A percentile compares a stretch with the other conserved stretches of the same genome.
Conservation (phyloP, 805 yeast species). For the Myxozyma geophila region DNA sequence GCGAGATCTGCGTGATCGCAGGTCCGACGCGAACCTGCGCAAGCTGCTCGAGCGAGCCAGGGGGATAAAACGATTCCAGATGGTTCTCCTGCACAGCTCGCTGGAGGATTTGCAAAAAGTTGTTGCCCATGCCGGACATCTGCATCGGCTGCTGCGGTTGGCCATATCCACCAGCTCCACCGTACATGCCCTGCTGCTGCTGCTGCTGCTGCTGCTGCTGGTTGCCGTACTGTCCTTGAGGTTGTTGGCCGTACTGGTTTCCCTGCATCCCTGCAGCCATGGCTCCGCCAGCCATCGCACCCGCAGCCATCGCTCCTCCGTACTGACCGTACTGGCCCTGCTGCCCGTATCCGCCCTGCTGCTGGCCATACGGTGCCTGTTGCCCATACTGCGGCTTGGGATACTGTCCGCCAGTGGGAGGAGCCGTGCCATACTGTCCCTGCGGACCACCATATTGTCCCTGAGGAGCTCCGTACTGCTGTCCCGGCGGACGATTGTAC, state of each 20-base stretch:
- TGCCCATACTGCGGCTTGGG: background rate
- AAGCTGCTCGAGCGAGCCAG: slow-evolving; percentile 41
- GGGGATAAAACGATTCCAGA: slow-evolving; percentile 42
- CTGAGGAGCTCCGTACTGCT: slow-evolving; percentile 6
- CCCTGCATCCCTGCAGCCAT: slow-evolving; percentile 4
- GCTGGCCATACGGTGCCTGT: slow-evolving; percentile 4
- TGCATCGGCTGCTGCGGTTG: slow-evolving; percentile 8
- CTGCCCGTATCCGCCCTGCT: slow-evolving; percentile 9
- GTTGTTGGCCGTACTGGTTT: slow-evolving; percentile 19
- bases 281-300: background rate
- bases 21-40: slow-evolving; percentile 36
- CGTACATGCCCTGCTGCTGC: slow-evolving; percentile 10
- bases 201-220: background rate
- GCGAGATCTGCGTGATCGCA: slow-evolving; percentile 35
- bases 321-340: slow-evolving; percentile 16
- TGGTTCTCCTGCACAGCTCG: slow-evolving; percentile 40
- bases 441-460: slow-evolving; percentile 9
- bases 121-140: slow-evolving; percentile 1
- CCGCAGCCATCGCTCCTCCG: slow-evolving; percentile 4
- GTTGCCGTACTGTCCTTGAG: slow-evolving; percentile 1
- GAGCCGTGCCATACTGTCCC: slow-evolving; percentile 9
- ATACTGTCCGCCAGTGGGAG: background rate
- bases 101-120: slow-evolving; percentile 36
- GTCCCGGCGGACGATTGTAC: background rate
- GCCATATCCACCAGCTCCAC: slow-evolving; percentile 13